These are phyloP conservation scores for Sparassis latifolia DNA, from an alignment of 1,284 basidiomycete species.

Conservation along the genomic window DNA sequence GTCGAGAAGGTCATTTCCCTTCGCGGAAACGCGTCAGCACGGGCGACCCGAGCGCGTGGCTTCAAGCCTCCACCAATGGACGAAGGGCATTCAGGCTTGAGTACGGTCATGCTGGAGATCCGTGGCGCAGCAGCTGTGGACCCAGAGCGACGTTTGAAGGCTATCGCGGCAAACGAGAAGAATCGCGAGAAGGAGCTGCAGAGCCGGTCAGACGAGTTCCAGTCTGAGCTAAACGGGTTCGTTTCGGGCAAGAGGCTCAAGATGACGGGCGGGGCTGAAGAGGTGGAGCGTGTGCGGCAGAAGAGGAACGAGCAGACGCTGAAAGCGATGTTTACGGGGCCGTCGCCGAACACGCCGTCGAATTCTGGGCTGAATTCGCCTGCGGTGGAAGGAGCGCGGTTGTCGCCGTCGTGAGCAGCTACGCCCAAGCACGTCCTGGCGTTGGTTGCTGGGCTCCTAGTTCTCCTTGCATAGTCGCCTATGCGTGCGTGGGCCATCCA, in stretches of 20 bases:
- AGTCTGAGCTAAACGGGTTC: conserved; percentile 77
- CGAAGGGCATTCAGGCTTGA: conserved; percentile 57
- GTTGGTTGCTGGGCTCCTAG: too few relatives aligned
- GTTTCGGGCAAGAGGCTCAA: conserved; percentile 80
- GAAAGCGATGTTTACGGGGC: conserved; percentile 75
- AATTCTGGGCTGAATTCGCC: conserved; percentile 9
- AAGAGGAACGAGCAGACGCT: conserved; percentile 77
- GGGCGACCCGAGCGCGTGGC: conserved; percentile 32
- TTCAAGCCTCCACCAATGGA: conserved; percentile 57
- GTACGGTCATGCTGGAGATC: conserved; percentile 83
- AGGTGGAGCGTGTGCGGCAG: conserved; percentile 81
- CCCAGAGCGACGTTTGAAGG: conserved; percentile 77
- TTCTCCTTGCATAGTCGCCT: too few relatives aligned
- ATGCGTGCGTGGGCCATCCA: too few relatives aligned
- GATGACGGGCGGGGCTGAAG: conserved; percentile 93
- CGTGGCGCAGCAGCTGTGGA: conserved; percentile 70
- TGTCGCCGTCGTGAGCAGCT: neutral
- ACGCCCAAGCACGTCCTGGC: too few relatives aligned
- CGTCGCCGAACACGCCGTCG: conserved; percentile 1
- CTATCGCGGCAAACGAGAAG: conserved; percentile 84
- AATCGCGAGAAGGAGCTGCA: conserved; percentile 71
- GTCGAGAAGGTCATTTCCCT: conserved; percentile 86
- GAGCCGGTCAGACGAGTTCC: conserved; percentile 69
- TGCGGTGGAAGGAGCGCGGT: neutral
- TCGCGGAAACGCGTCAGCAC: conserved; percentile 43